Evolutionary conservation across 2,329 filamentous ascomycete species (phyloP), one percentile per base, ranked within the genome.

Genomic region (Colletotrichum camelliae): DNA sequence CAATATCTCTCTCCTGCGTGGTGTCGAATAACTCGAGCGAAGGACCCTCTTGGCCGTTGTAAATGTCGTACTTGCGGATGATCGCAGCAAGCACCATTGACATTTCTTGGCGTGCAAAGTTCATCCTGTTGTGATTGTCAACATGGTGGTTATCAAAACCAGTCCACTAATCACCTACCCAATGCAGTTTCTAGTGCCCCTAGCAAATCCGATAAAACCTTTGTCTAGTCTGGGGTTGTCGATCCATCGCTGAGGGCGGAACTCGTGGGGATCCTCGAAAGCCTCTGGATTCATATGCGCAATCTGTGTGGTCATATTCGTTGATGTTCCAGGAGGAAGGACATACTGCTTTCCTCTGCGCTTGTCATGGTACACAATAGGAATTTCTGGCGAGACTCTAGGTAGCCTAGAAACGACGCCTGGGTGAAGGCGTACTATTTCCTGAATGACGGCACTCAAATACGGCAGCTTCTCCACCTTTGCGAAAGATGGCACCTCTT

Each of bases 341-440:
- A 64, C 60, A 33, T 64, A 64, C 13, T n/a, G 1, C n/a, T 33
- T 62, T 2, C 60, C 60, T 21, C n/a, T 27, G 31, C 18, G 10
- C 31, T 35, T 33, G 60, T 64, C 60, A 5, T 79, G 72, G 52
- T 81, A 84, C 2, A 80, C 70, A 4, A 85, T 67, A 18, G 79
- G 72, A 7, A 78, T 80, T 52, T 83, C 79, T 7, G 82, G 82
- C 5, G 76, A 82, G 73, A 77, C 81, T 69, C 77, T 84, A 77
- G 66, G 81, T 78, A 78, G 83, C 66, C 77, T 75, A 79, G 52
- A 80, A 58, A 78, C 78, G 1, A 85, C 82, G 1, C 83, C 85
- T 9, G 85, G 86, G n/a, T 85, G 84, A 5, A 88, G 67, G 6
- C 88, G 84, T 9, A 88, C 75, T 0, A 82, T 79, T 74, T 87